phyloP scores from a whole-genome alignment of 768 basidiomycete species.

The Dictyophora rubrovolvata region DNA sequence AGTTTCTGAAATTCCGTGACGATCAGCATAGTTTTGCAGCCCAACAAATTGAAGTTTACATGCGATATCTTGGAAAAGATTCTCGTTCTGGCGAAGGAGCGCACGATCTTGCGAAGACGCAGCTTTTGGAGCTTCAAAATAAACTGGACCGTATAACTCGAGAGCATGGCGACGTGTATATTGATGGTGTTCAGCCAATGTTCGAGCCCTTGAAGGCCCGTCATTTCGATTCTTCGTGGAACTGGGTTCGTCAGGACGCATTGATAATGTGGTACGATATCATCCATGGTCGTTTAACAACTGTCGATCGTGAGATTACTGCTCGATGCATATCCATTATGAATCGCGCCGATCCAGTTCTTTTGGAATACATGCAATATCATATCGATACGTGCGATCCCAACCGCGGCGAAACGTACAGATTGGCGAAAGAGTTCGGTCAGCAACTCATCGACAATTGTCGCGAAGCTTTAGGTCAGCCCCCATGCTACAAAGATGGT shows the following conservation, averaged over 20 bases:
- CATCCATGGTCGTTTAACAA: constrained; percentile 88
- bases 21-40: constrained; percentile 88
- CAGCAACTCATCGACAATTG: constrained; percentile 94
- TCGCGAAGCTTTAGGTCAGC: constrained; percentile 65
- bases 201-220: constrained; percentile 96
- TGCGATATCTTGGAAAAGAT: constrained; percentile 93
- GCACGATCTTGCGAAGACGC: constrained; percentile 79
- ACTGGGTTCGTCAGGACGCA: constrained; percentile 97
- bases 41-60: constrained; percentile 92
- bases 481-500: constrained; percentile 97
- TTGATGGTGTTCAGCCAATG: constrained; percentile 89
- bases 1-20: constrained; percentile 91
- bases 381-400: constrained; percentile 78
- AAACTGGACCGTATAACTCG: constrained; percentile 79
- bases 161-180: constrained; percentile 90
- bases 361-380: constrained; percentile 93
- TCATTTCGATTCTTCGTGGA: constrained; percentile 98
- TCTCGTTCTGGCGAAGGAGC: constrained; percentile 87
- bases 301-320: constrained; percentile 92
- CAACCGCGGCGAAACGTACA: constrained; percentile 80
- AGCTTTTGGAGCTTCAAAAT: constrained; percentile 59
- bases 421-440: constrained; percentile 94
- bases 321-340: constrained; percentile 95
- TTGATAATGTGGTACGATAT: constrained; percentile 97
- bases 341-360: constrained; percentile 90